Conservation (phyloP, 2,329 filamentous ascomycete genomes). For the Pestalotiopsis sp. region DNA sequence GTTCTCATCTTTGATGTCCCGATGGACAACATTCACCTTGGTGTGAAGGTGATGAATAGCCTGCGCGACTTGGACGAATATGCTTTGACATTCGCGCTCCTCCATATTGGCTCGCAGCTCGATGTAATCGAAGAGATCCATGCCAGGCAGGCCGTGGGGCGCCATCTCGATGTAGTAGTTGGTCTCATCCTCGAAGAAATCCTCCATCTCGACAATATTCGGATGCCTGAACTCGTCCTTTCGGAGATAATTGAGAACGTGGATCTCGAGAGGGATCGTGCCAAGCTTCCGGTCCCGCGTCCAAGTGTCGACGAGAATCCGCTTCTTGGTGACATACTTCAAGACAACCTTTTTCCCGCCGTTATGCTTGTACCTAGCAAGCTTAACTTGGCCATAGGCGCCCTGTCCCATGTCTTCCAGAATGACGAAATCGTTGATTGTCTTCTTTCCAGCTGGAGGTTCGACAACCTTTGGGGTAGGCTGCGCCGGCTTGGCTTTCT, state of each 20-base stretch:
- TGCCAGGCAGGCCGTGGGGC: slow-evolving; percentile 91
- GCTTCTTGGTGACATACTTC: slow-evolving; percentile 96
- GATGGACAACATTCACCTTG: slow-evolving; percentile 88
- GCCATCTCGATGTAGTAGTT: slow-evolving; percentile 99
- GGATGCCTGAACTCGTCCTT: slow-evolving; percentile 69
- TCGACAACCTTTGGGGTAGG: slow-evolving; percentile 38
- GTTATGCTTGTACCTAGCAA: slow-evolving; percentile 81
- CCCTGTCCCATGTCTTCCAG: slow-evolving; percentile 98
- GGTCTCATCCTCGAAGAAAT: slow-evolving; percentile 76
- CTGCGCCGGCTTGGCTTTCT: slow-evolving; percentile 25
- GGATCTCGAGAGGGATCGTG: slow-evolving; percentile 94
- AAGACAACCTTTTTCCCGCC: slow-evolving; percentile 83
- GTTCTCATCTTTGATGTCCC: slow-evolving; percentile 99
- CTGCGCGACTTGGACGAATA: slow-evolving; percentile 89
- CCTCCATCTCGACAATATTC: slow-evolving; percentile 74
- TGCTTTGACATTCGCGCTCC: slow-evolving; percentile 88
- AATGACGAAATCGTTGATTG: slow-evolving; percentile 87
- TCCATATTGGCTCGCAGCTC: slow-evolving; percentile 96
- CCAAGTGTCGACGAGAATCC: slow-evolving; percentile 98
- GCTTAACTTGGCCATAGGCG: slow-evolving; percentile 95
- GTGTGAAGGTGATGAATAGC: slow-evolving; percentile 91
- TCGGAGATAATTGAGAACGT: slow-evolving; percentile 91
- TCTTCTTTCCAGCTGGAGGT: slow-evolving; percentile 65
- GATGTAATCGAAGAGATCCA: slow-evolving; percentile 99
- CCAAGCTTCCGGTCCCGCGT: slow-evolving; percentile 90